These are phyloP conservation scores for Ambrosia trifida DNA, from an alignment of 129 eudicot genomes.

Conservation along the genomic window DNA sequence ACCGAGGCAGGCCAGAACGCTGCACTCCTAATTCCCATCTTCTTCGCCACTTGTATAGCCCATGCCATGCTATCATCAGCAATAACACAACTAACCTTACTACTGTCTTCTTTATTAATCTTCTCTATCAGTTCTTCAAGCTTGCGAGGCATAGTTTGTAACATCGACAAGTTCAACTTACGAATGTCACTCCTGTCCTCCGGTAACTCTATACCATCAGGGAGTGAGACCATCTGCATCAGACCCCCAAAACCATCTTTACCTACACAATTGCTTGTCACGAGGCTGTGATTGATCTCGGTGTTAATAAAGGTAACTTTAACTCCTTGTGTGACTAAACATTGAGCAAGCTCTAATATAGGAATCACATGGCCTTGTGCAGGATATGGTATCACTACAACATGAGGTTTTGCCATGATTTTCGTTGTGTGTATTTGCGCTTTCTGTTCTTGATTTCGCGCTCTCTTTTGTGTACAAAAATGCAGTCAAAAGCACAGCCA, in stretches of 20 bases:
- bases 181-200: conserved; percentile 51
- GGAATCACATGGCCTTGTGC: conserved; percentile 82
- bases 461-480: too few relatives aligned
- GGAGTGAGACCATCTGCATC: conserved; percentile 41
- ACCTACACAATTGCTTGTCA: conserved; percentile 30
- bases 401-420: conserved; percentile 33
- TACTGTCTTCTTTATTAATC: conserved; percentile 23
- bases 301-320: conserved; percentile 55
- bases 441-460: not conserved
- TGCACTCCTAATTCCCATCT: conserved; percentile 40
- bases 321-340: conserved; percentile 38
- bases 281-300: conserved; percentile 46
- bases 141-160: conserved; percentile 34
- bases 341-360: conserved; percentile 44
- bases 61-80: conserved; percentile 49
- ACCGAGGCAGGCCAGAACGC: conserved; percentile 53
- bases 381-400: conserved; percentile 56
- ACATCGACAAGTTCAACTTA: conserved; percentile 23
- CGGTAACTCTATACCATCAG: conserved; percentile 56
- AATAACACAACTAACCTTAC: conserved; percentile 43
- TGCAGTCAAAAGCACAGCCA: too few relatives aligned
- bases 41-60: conserved; percentile 45
- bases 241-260: conserved; percentile 22
- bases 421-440: not conserved
- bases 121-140: conserved; percentile 40